phyloP scores from a whole-genome alignment of 2,329 filamentous ascomycete species.

The Apiospora arundinis region DNA sequence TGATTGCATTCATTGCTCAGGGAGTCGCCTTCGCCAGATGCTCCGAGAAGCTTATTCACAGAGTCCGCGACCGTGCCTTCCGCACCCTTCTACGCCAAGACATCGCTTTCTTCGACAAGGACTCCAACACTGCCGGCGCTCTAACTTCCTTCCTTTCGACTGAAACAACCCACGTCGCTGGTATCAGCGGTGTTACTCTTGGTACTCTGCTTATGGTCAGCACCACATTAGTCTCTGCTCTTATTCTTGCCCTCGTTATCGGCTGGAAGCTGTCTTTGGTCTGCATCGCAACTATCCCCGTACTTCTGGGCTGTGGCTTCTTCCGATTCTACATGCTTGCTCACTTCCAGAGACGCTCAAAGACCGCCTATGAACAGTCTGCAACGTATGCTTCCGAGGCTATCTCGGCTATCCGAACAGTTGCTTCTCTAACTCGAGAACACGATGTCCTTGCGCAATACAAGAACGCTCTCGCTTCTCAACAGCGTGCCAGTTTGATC shows the following conservation, averaged over 20 bases:
- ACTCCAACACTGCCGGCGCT: constrained; percentile 88
- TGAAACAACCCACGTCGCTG: constrained; percentile 86
- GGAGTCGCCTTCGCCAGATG: constrained; percentile 81
- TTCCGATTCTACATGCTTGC: constrained; percentile 86
- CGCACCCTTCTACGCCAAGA: constrained; percentile 90
- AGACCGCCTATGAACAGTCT: constrained; percentile 78
- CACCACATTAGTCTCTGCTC: constrained; percentile 80
- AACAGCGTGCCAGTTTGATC: constrained; percentile 71
- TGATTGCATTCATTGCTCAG: constrained; percentile 71
- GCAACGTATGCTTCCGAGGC: constrained; percentile 92
- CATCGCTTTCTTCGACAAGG: constrained; percentile 87
- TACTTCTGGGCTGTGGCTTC: constrained; percentile 83
- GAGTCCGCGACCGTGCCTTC: constrained; percentile 84
- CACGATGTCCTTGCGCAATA: constrained; percentile 78
- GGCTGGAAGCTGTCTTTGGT: constrained; percentile 91
- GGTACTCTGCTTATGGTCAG: constrained; percentile 83
- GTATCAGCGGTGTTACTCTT: constrained; percentile 85
- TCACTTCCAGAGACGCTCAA: constrained; percentile 79
- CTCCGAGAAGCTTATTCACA: constrained; percentile 84
- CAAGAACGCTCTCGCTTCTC: constrained; percentile 67
- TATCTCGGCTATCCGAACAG: constrained; percentile 91
- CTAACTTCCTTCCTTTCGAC: constrained; percentile 89
- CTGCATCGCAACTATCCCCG: constrained; percentile 77
- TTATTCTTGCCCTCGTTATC: constrained; percentile 72
- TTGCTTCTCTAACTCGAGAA: constrained; percentile 89